These are phyloP conservation scores for Circinella umbellata DNA, from an alignment of 371 early-diverging fungal genomes.

Conservation along the genomic window DNA sequence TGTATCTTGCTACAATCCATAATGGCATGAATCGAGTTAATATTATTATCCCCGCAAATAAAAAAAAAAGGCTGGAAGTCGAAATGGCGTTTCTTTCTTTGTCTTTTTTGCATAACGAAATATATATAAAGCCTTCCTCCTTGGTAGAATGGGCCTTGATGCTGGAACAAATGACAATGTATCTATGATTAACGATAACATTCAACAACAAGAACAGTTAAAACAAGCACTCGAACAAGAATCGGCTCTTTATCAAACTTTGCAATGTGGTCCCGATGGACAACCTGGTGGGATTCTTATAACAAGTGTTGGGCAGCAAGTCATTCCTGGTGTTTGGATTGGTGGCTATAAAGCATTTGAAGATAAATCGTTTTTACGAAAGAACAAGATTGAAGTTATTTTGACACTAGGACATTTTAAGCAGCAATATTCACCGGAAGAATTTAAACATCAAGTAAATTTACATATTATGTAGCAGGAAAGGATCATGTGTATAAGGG, in stretches of 20 bases:
- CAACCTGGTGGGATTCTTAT: slow-evolving; percentile 55
- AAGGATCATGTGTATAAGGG: not conserved
- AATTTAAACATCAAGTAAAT: slow-evolving; percentile 60
- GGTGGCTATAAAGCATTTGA: slow-evolving; percentile 54
- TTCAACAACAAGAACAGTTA: not conserved
- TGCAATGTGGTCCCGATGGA: slow-evolving; percentile 46
- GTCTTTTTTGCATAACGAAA: too few species aligned
- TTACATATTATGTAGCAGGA: not conserved
- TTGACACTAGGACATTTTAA: slow-evolving; percentile 57
- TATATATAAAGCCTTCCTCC: too few species aligned
- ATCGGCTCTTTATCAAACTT: slow-evolving; percentile 32
- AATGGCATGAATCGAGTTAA: too few species aligned
- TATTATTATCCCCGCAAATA: too few species aligned
- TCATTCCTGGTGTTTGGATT: slow-evolving; percentile 41
- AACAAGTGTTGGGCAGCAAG: slow-evolving; percentile 47
- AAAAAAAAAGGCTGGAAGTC: too few species aligned
- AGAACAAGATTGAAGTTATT: slow-evolving; percentile 62
- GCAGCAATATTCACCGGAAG: slow-evolving; percentile 30
- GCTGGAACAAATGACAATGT: not conserved
- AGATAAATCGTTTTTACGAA: slow-evolving; percentile 40
- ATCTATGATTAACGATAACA: not conserved
- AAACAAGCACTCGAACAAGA: not conserved
- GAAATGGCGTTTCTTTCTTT: too few species aligned
- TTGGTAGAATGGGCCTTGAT: not conserved
- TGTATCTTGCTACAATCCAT: too few species aligned